Evolutionary conservation across 2,329 filamentous ascomycete species (phyloP).

Genomic region (Ciborinia camelliae): DNA sequence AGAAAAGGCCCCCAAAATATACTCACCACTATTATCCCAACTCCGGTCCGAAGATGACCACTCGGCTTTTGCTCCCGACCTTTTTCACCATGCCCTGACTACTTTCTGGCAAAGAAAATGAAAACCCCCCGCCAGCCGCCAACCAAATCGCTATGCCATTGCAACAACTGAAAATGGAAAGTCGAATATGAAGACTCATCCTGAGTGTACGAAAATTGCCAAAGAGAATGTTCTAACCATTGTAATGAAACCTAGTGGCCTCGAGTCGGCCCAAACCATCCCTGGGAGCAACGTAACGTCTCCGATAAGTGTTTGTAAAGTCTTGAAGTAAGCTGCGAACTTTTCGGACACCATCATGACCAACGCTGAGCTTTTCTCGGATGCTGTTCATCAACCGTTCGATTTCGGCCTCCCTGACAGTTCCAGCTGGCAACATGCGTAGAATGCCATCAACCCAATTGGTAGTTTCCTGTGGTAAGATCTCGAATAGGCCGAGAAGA

Average conservation of each 20-base stretch:
- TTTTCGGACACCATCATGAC: constrained; percentile 61
- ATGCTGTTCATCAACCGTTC: constrained; percentile 79
- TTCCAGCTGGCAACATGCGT: constrained; percentile 76
- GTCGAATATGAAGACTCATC: background rate
- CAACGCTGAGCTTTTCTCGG: constrained; percentile 69
- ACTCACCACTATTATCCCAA: constrained; percentile 12
- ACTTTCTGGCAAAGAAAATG: background rate
- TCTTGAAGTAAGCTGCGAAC: constrained; percentile 86
- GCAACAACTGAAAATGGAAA: constrained; percentile 13
- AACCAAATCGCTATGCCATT: constrained; percentile 19
- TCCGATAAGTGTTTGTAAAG: constrained; percentile 91
- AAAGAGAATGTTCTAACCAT: constrained; percentile 27
- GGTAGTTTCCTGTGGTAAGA: constrained; percentile 76
- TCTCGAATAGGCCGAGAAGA: constrained; percentile 82
- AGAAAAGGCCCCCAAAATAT: constrained; percentile 4
- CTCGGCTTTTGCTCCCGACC: background rate
- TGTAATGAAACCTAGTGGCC: constrained; percentile 81
- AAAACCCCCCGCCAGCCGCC: background rate
- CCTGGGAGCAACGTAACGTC: constrained; percentile 90
- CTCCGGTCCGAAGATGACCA: constrained; percentile 19
- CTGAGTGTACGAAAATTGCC: background rate
- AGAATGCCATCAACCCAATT: constrained; percentile 83
- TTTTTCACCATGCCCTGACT: constrained; percentile 3
- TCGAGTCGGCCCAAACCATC: constrained; percentile 87
- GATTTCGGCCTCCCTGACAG: constrained; percentile 74